Percentiles rank a stretch among this genome's conserved stretches.
These are phyloP conservation scores for Aegilops sharonensis DNA, from an alignment of 176 grass and related monocot genomes.

Conservation along the genomic window DNA sequence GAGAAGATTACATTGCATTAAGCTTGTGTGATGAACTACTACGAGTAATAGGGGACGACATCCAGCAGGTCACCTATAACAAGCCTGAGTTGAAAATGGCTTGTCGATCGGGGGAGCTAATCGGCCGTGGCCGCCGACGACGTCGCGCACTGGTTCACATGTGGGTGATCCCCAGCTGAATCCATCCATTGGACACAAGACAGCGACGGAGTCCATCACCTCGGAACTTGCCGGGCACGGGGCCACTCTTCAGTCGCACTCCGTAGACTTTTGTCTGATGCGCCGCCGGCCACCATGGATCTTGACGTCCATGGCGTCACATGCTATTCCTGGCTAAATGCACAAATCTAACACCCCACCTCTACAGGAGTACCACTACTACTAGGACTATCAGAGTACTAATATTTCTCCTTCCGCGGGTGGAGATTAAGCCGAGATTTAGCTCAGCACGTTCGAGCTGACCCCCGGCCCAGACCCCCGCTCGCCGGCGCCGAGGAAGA, in stretches of 20 bases:
- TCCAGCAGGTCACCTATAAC: not conserved
- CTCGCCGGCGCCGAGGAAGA: not conserved
- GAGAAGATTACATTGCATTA: not conserved
- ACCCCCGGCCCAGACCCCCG: not conserved
- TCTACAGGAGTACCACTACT: not conserved
- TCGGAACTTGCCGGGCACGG: not conserved
- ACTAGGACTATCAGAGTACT: not conserved
- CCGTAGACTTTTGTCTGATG: not conserved
- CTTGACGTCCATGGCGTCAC: not conserved
- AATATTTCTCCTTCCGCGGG: too few relatives aligned
- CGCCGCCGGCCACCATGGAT: not conserved
- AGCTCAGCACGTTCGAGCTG: not conserved
- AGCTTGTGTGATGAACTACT: not conserved
- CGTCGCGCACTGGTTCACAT: not conserved
- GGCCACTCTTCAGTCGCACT: not conserved
- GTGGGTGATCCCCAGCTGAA: not conserved
- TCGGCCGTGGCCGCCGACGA: not conserved
- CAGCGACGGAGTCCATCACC: not conserved
- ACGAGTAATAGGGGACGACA: not conserved
- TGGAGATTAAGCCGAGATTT: too few relatives aligned
- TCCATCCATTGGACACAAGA: not conserved
- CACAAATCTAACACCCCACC: not conserved
- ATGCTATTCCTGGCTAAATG: not conserved
- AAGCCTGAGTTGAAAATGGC: not conserved
- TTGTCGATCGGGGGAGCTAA: not conserved